These are phyloP conservation scores for Sarcomyxa edulis DNA, from an alignment of 768 basidiomycete genomes.

Conservation along the genomic window DNA sequence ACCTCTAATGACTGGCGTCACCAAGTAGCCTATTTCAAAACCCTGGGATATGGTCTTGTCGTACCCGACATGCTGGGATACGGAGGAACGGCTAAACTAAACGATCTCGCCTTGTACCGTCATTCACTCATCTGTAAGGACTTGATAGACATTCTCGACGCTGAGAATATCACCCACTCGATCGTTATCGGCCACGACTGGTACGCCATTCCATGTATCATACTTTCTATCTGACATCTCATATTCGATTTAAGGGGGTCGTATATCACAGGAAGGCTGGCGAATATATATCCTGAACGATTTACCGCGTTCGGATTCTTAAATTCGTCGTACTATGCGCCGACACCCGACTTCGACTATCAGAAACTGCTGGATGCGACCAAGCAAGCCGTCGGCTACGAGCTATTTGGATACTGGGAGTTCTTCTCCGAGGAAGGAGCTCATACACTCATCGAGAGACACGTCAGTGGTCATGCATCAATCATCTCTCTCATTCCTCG, in stretches of 20 bases:
- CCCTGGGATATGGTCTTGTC: constrained; percentile 37
- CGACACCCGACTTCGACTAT: constrained; percentile 14
- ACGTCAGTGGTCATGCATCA: constrained; percentile 24
- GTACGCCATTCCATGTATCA: constrained; percentile 14
- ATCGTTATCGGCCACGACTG: constrained; percentile 42
- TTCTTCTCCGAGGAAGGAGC: constrained; percentile 31
- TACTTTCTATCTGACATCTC: background rate
- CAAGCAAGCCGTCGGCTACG: constrained; percentile 20
- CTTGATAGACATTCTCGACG: constrained; percentile 35
- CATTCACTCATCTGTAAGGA: constrained; percentile 30
- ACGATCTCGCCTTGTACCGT: constrained; percentile 27
- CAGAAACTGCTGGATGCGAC: constrained; percentile 14
- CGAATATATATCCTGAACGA: constrained; percentile 30
- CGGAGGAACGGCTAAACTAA: constrained; percentile 43
- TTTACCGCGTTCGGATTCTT: constrained; percentile 36
- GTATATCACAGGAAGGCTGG: constrained; percentile 26
- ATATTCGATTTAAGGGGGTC: constrained; percentile 28
- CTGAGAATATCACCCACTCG: constrained; percentile 23
- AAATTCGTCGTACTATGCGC: constrained; percentile 27
- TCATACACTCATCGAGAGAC: constrained; percentile 25
- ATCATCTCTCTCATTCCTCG: too few species aligned
- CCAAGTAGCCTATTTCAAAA: constrained; percentile 31
- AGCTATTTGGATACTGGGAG: constrained; percentile 28
- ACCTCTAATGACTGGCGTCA: constrained; percentile 35
- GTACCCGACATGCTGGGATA: constrained; percentile 50